These are phyloP conservation scores for Colletotrichum abscissum DNA, from an alignment of 2,329 filamentous ascomycete species.

Conservation along the genomic window DNA sequence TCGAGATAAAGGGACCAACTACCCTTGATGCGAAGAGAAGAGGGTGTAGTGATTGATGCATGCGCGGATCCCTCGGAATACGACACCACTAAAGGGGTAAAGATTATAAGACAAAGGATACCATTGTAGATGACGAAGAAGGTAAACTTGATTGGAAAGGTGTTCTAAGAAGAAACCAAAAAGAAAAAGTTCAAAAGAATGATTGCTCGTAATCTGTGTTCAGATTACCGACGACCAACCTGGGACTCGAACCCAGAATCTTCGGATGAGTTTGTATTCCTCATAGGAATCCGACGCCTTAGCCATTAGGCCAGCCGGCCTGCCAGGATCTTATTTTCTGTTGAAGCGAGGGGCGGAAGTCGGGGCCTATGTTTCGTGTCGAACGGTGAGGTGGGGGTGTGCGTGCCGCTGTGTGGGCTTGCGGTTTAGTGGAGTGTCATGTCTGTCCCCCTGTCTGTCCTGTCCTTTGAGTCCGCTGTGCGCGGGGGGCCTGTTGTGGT, in stretches of 20 bases:
- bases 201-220: not conserved
- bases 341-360: not conserved
- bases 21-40: no score
- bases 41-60: no score
- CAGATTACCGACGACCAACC: constrained; percentile 29
- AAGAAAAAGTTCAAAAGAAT: not conserved
- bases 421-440: not conserved
- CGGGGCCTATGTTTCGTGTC: not conserved
- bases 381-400: not conserved
- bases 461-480: no score
- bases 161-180: not conserved
- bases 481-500: no score
- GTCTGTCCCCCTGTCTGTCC: no score
- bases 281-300: constrained; percentile 35
- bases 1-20: no score
- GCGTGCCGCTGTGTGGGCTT: not conserved
- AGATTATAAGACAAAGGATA: not conserved
- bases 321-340: constrained; percentile 7
- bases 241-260: constrained; percentile 37
- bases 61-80: no score
- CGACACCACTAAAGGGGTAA: no score
- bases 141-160: no score
- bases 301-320: constrained; percentile 36
- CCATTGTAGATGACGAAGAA: not conserved
- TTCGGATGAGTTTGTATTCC: constrained; percentile 30